Conservation (phyloP, 139 green algal species). For the Coelastrella sp. region DNA sequence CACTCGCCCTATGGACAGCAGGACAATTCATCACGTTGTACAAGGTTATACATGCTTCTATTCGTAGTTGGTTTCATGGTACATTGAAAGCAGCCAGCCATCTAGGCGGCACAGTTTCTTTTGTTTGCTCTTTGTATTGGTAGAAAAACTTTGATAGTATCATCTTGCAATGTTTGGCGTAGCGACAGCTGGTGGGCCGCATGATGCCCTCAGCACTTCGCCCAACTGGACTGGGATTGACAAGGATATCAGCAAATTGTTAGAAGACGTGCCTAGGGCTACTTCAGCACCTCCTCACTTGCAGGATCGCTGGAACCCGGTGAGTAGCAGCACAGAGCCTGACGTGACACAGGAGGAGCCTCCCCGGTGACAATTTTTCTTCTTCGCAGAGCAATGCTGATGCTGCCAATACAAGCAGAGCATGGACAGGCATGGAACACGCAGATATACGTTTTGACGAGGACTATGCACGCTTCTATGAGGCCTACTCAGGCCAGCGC, state of each 20-base stretch:
- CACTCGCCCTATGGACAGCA: too few relatives aligned
- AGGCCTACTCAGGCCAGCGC: constrained; percentile 71
- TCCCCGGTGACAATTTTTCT: not conserved
- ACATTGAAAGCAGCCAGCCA: not conserved
- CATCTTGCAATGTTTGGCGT: constrained; percentile 8
- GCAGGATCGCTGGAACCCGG: constrained; percentile 73
- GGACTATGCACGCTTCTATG: constrained; percentile 81
- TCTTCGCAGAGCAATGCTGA: constrained; percentile 15
- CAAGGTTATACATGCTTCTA: not conserved
- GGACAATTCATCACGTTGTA: not conserved
- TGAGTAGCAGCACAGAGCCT: constrained; percentile 48
- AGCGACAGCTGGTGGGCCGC: constrained; percentile 6
- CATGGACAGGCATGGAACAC: constrained; percentile 6
- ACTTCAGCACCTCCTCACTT: constrained; percentile 88
- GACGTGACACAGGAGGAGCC: not conserved
- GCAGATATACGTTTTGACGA: constrained; percentile 88
- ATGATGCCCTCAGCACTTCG: constrained; percentile 19
- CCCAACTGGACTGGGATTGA: constrained; percentile 32
- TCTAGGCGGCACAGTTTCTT: not conserved
- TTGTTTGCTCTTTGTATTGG: not conserved
- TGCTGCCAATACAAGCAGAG: not conserved
- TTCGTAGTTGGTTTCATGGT: not conserved
- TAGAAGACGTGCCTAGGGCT: constrained; percentile 87
- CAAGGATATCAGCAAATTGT: constrained; percentile 73
- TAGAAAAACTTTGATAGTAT: not conserved